A percentile compares a stretch with the other conserved stretches of the same genome.
phyloP scores from a whole-genome alignment of 192 early-diverging fungal genomes.

The Rhizophagus prolifer region DNA sequence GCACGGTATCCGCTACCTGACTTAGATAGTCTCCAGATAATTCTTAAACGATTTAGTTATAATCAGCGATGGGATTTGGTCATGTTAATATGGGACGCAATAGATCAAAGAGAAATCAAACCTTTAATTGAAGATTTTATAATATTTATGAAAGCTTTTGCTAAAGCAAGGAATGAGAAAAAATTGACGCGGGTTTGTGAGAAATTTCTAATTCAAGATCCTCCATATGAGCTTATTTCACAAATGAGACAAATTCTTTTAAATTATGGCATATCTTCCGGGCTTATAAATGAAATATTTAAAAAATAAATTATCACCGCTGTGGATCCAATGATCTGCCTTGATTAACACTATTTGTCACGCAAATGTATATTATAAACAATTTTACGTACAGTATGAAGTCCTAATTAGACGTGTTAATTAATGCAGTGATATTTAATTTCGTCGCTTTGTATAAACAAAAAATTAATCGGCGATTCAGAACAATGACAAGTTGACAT shows the following conservation, averaged over 20 bases:
- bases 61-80: neutral
- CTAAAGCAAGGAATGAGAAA: neutral
- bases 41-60: neutral
- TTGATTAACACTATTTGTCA: too few relatives aligned
- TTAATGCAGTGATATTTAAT: too few relatives aligned
- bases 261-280: neutral
- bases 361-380: too few relatives aligned
- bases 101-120: neutral
- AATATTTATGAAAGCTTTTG: conserved; percentile 3
- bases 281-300: neutral
- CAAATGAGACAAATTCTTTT: neutral
- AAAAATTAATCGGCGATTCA: neutral
- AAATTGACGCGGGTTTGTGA: neutral
- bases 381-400: too few relatives aligned
- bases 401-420: too few relatives aligned
- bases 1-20: neutral
- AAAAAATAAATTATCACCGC: too few relatives aligned
- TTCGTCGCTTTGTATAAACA: too few relatives aligned
- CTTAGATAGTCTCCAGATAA: conserved; percentile 6
- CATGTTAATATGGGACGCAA: conserved; percentile 9
- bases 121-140: neutral
- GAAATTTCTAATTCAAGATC: neutral
- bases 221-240: neutral
- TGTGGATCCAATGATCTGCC: too few relatives aligned
- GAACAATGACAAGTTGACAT: neutral